phyloP scores from a whole-genome alignment of 179 eudicot genomes.

The Spergularia azorica region DNA sequence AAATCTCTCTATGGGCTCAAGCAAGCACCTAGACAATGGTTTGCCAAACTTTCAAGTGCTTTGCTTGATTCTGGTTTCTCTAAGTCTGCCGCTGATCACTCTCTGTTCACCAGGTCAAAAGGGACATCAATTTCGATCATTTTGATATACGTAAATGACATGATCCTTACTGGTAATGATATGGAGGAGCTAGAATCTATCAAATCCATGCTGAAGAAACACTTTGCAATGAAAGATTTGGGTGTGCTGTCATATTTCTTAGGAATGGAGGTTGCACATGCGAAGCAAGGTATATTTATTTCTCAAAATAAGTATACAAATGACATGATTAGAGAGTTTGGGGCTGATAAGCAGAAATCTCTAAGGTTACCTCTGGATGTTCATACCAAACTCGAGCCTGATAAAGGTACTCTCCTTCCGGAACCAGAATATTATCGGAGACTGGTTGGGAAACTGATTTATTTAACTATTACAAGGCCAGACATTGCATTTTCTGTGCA shows the following conservation, averaged over 20 bases:
- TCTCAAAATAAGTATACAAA: background rate
- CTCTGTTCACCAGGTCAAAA: background rate
- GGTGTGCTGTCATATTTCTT: background rate
- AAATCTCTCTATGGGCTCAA: background rate
- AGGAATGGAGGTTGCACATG: background rate
- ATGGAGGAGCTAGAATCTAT: fast-evolving
- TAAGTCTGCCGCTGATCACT: background rate
- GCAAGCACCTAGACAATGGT: background rate
- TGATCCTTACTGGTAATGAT: background rate
- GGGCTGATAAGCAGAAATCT: too few species aligned
- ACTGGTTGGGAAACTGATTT: background rate
- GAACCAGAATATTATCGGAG: background rate
- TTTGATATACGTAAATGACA: background rate
- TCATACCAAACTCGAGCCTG: background rate
- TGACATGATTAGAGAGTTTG: background rate
- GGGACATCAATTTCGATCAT: background rate
- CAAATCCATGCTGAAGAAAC: background rate
- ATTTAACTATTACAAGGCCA: too few species aligned
- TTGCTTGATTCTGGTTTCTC: background rate
- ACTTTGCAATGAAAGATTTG: background rate
- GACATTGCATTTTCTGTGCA: too few species aligned
- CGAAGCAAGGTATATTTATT: too few species aligned
- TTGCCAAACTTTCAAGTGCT: background rate
- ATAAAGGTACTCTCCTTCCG: background rate
- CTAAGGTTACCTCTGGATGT: background rate